Percentiles rank a stretch among this genome's conserved stretches.
These are phyloP conservation scores for Niveomyces coronatus DNA, from an alignment of 2,329 filamentous ascomycete genomes.

Conservation along the genomic window DNA sequence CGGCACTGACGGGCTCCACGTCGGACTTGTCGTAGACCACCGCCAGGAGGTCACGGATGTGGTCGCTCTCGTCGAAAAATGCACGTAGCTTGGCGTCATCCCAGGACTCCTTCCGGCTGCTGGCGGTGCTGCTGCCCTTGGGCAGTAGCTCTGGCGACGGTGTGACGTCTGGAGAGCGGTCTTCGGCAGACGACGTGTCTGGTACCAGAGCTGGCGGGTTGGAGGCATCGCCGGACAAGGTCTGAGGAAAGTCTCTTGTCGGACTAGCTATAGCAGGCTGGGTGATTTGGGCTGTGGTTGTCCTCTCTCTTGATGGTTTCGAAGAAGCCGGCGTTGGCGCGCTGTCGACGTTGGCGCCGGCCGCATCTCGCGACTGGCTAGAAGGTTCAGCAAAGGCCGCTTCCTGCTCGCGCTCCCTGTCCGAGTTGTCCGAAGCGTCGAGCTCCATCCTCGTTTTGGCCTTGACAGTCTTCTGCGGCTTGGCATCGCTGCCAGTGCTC, in stretches of 20 bases:
- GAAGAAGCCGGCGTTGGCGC: background rate
- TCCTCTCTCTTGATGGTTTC: slow-evolving; percentile 17
- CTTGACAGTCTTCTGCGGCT: slow-evolving; percentile 37
- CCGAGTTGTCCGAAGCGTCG: slow-evolving; percentile 58
- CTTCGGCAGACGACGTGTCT: slow-evolving; percentile 63
- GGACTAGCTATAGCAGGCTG: no score
- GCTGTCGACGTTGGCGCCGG: slow-evolving; percentile 25
- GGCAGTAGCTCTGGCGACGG: slow-evolving; percentile 51
- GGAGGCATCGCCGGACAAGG: slow-evolving; percentile 28
- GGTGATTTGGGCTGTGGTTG: slow-evolving; percentile 17
- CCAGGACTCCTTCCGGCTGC: slow-evolving; percentile 46
- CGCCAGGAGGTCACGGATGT: slow-evolving; percentile 80
- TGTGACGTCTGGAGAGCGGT: slow-evolving; percentile 52
- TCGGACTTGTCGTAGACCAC: slow-evolving; percentile 90
- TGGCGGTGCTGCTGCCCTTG: slow-evolving; percentile 27
- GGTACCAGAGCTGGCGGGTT: slow-evolving; percentile 57
- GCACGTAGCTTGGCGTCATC: slow-evolving; percentile 75
- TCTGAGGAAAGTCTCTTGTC: slow-evolving; percentile 46
- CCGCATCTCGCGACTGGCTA: slow-evolving; percentile 7
- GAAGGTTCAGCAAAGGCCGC: slow-evolving; percentile 9
- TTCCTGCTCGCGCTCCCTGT: slow-evolving; percentile 13
- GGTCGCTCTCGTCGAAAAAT: slow-evolving; percentile 82
- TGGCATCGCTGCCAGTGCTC: slow-evolving; percentile 34
- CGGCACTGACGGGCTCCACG: slow-evolving; percentile 65
- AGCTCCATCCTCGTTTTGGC: slow-evolving; percentile 55